Conservation (phyloP, 805 yeast genomes). For the Nematodospora valgi region DNA sequence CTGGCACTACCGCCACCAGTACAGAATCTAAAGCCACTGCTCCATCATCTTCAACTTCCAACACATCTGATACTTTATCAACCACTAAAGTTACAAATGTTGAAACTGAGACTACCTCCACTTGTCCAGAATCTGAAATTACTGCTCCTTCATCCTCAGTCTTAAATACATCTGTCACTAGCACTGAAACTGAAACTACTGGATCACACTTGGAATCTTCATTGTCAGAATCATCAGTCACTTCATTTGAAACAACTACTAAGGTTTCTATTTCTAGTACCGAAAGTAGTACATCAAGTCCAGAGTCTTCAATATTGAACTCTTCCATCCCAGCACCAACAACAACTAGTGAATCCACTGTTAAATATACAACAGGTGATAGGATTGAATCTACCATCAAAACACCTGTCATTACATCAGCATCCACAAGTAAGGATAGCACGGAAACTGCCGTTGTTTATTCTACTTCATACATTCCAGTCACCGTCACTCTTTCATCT, state of each 20-base stretch:
- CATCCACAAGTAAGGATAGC: too few species aligned
- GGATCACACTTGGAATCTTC: background rate
- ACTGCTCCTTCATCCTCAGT: background rate
- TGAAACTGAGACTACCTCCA: background rate
- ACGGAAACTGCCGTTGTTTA: conserved; percentile 1
- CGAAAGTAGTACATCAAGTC: conserved; percentile 2
- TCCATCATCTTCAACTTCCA: conserved; percentile 1
- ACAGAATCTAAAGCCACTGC: background rate
- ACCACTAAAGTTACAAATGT: background rate
- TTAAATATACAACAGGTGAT: too few species aligned
- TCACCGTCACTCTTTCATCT: conserved; percentile 3
- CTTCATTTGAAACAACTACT: background rate
- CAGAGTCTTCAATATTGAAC: background rate
- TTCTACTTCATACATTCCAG: conserved; percentile 2
- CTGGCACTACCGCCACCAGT: too few species aligned
- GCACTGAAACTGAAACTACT: background rate
- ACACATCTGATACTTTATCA: background rate
- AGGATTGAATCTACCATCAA: too few species aligned
- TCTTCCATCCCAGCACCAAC: too few species aligned
- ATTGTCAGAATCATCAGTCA: background rate
- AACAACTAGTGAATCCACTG: too few species aligned
- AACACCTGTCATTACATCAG: too few species aligned
- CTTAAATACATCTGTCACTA: background rate
- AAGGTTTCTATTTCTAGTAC: conserved; percentile 1
- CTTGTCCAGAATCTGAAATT: conserved; percentile 2